Evolutionary conservation across 192 early-diverging fungal genomes (phyloP).

Genomic region (Rhizoclosmatium sp.): DNA sequence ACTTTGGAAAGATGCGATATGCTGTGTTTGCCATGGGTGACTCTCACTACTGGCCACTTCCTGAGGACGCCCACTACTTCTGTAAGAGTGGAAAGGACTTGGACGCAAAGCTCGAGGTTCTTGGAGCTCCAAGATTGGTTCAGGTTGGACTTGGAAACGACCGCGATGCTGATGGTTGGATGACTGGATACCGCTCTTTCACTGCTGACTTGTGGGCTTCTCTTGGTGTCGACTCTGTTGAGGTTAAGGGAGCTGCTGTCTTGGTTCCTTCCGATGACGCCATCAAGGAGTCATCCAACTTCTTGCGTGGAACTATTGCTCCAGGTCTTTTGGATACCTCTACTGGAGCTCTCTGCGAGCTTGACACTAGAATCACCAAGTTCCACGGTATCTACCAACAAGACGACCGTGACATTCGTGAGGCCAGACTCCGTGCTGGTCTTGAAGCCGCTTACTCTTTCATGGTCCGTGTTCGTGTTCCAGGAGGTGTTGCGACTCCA

Average conservation of each 20-base stretch:
- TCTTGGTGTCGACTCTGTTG: constrained; percentile 78
- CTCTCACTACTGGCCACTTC: constrained; percentile 95
- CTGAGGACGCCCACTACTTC: constrained; percentile 89
- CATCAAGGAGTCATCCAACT: constrained; percentile 93
- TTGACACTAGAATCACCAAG: constrained; percentile 91
- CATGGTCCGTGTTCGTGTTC: constrained; percentile 96
- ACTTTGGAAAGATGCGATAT: constrained; percentile 52
- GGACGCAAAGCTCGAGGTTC: constrained; percentile 76
- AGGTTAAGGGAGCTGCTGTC: constrained; percentile 64
- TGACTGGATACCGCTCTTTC: constrained; percentile 82
- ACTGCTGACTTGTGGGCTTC: constrained; percentile 83
- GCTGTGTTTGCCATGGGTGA: constrained; percentile 93
- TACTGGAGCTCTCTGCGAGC: constrained; percentile 85
- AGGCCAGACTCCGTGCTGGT: constrained; percentile 81
- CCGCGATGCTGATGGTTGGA: constrained; percentile 90
- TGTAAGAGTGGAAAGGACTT: constrained; percentile 90
- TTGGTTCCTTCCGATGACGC: constrained; percentile 85
- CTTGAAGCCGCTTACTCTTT: constrained; percentile 93
- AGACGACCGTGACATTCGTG: constrained; percentile 94
- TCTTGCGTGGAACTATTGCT: constrained; percentile 90
- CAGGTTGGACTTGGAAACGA: constrained; percentile 87
- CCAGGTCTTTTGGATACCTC: constrained; percentile 83
- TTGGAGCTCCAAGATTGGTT: constrained; percentile 75
- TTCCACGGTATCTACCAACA: constrained; percentile 98
- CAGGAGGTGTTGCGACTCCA: constrained; percentile 88